Conservation (phyloP, 768 basidiomycete genomes). For the Tylopilus sp. region DNA sequence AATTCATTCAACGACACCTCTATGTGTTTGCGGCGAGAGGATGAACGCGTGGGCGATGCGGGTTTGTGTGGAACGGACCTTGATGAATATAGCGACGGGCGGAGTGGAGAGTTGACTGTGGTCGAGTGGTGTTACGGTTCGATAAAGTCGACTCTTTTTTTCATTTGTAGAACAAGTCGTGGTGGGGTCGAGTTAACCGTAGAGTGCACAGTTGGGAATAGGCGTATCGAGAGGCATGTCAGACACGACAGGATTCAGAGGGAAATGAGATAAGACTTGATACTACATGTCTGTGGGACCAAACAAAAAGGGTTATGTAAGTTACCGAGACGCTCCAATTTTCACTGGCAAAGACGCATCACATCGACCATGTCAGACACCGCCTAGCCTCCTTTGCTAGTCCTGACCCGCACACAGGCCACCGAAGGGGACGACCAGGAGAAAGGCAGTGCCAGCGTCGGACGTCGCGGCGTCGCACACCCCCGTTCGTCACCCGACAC, state of each 20-base stretch:
- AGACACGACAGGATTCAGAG: neutral
- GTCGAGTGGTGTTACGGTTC: slow-evolving; percentile 44
- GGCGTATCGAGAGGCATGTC: slow-evolving; percentile 2
- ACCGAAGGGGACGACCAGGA: slow-evolving; percentile 5
- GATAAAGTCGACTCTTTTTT: too few relatives aligned
- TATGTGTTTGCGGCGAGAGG: slow-evolving; percentile 43
- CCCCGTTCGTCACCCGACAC: neutral
- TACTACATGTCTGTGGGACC: neutral
- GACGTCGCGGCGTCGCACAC: neutral
- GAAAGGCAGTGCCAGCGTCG: neutral
- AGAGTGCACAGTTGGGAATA: slow-evolving; percentile 35
- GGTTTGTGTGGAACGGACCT: slow-evolving; percentile 50
- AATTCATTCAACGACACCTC: slow-evolving; percentile 90
- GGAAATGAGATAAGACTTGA: neutral
- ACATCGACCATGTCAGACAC: slow-evolving; percentile 2
- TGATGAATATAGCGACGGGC: slow-evolving; percentile 86
- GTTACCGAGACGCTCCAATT: neutral
- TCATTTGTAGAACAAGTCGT: slow-evolving; percentile 70
- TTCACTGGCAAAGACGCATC: neutral
- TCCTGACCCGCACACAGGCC: neutral
- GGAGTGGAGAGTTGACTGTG: slow-evolving; percentile 33
- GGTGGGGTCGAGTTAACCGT: slow-evolving; percentile 59
- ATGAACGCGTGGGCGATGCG: too few relatives aligned
- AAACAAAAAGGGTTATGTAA: neutral
- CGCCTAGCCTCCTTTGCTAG: neutral